phyloP scores from a whole-genome alignment of 139 green algal genomes.

The Chlorella sp. region DNA sequence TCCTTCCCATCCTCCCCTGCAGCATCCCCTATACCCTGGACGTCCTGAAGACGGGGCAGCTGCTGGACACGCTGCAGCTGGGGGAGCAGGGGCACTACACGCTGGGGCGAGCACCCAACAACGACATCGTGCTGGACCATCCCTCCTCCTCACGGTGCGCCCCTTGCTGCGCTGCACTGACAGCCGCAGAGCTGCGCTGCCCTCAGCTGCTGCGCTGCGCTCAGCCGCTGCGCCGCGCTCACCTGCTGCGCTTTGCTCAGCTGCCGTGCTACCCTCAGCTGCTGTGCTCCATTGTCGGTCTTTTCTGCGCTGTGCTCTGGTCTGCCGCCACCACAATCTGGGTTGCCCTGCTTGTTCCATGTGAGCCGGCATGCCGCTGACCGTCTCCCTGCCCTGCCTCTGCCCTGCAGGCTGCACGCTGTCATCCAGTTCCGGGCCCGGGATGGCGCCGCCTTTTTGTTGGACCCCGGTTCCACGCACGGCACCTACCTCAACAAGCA shows the following conservation, averaged over 20 bases:
- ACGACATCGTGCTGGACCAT: conserved; percentile 83
- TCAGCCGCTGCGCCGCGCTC: no score
- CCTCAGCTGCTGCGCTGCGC: not conserved
- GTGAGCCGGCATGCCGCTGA: no score
- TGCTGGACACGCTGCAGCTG: conserved; percentile 57
- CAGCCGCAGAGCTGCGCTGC: no score
- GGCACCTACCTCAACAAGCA: conserved; percentile 94
- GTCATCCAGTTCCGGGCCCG: conserved; percentile 79
- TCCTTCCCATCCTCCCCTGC: not conserved
- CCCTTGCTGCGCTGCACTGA: not conserved
- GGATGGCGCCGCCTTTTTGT: conserved; percentile 78
- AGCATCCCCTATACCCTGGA: conserved; percentile 75
- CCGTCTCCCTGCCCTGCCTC: not conserved
- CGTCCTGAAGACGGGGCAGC: conserved; percentile 72
- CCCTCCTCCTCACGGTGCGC: conserved; percentile 63
- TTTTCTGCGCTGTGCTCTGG: no score
- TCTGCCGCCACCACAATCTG: no score
- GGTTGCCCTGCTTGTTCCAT: no score
- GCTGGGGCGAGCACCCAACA: conserved; percentile 72
- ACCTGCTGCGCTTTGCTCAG: no score
- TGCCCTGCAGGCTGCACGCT: conserved; percentile 53
- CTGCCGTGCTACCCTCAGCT: no score
- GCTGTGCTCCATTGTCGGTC: no score
- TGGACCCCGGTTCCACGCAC: conserved; percentile 87
- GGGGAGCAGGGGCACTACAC: conserved; percentile 55